Percentiles rank a stretch among this genome's conserved stretches.
Conservation (phyloP, 805 yeast species). For the Torulaspora indica region DNA sequence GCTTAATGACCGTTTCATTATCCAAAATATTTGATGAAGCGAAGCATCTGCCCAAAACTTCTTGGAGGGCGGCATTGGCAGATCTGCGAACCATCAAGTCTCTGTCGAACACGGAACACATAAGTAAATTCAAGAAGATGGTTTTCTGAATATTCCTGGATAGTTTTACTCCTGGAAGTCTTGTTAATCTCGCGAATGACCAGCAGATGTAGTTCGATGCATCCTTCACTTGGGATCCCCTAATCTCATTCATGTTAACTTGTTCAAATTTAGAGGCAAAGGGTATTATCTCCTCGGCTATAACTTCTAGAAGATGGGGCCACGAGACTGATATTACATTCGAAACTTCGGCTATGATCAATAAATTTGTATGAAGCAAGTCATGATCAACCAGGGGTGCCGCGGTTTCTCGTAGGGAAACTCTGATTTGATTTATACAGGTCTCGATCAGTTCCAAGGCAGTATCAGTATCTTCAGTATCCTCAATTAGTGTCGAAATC, state of each 20-base stretch:
- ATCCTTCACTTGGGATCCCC: constrained; percentile 73
- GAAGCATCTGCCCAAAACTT: constrained; percentile 73
- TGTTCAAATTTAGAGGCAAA: constrained; percentile 55
- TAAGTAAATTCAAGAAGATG: constrained; percentile 40
- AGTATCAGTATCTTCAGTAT: constrained; percentile 22
- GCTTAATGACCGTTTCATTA: constrained; percentile 33
- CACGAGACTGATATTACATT: constrained; percentile 16
- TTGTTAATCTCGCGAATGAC: constrained; percentile 53
- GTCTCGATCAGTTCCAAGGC: constrained; percentile 27
- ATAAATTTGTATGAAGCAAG: constrained; percentile 35
- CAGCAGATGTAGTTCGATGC: constrained; percentile 82
- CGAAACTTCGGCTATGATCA: constrained; percentile 36
- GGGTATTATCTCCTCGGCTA: constrained; percentile 37
- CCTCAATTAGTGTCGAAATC: constrained; percentile 29
- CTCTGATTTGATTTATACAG: constrained; percentile 27
- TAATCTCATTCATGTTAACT: constrained; percentile 43
- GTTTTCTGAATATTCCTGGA: constrained; percentile 17
- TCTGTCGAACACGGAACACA: constrained; percentile 60
- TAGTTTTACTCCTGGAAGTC: neutral
- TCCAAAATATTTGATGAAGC: constrained; percentile 32
- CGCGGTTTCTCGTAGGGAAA: constrained; percentile 9
- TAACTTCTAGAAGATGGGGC: constrained; percentile 8
- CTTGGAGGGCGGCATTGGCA: constrained; percentile 83
- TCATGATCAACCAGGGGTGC: constrained; percentile 30
- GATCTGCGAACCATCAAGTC: constrained; percentile 76